Base-by-base conservation (phyloP, 2,329 filamentous ascomycete species). In the Aspergillus thermomutatus region DNA sequence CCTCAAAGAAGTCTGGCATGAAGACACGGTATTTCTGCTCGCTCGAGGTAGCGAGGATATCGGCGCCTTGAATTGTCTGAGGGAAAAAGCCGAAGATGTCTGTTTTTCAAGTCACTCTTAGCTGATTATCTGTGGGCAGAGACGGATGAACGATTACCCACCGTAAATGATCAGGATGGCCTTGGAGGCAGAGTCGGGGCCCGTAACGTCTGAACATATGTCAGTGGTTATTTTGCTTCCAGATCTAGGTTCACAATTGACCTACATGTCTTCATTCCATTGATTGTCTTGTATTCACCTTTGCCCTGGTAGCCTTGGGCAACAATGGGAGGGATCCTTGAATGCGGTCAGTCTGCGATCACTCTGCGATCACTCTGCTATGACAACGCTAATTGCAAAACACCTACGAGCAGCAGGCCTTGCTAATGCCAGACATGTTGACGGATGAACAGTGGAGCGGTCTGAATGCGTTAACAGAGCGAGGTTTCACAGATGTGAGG, bases 1-100 rank as follows among this genome's bases (percentile, higher is more conserved):
- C 92, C 58, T 89, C 83, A 79, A 96, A 96, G 82, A 90, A 93
- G 77, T 97, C 92, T 27, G 92, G 92, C 61, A 97, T 92, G 76
- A 92, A 92, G 64, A 96, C 90, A 65, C 86, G 87, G 80, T 95
- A 94, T 69, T 89, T 85, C 58, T 80, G 72, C 78, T 83, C 75
- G 81, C 87, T 80, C 34, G 80, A 77, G 63, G 77, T 74, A 27
- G 84, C 82, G 45, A 87, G 80, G 65, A 87, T 86, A 63, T 87
- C 84, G 60, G 84, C 83, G 48, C 84, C 84, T 66, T 87, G 84
- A 19, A 86, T 64, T 9, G 83, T 87, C 67, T 87, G 84, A 9
- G 79, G 77, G 72, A 83, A 86, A 78, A 83, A 87, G 52, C 84
- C 84, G 67, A 87, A 87, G 71, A 86, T 85, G 66, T 86, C 83